phyloP scores from a whole-genome alignment of 1,284 basidiomycete genomes.

The Termitomyces sp. region DNA sequence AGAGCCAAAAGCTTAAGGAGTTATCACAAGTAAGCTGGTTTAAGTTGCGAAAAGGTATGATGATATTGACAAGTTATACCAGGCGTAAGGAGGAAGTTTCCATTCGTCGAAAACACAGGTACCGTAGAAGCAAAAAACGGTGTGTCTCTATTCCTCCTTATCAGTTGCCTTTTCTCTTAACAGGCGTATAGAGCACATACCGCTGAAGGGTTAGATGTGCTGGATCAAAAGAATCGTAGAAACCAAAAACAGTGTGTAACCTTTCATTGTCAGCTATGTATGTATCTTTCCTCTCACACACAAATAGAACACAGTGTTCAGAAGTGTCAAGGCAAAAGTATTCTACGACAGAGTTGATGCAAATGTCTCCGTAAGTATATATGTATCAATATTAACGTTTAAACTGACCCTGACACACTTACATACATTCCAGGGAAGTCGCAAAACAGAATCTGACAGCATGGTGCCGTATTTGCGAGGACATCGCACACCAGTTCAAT shows the following conservation, averaged over 20 bases:
- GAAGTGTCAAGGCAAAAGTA: no score
- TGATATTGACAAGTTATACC: background rate
- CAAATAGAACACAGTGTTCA: no score
- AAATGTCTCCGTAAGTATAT: background rate
- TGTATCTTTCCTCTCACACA: no score
- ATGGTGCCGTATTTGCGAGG: background rate
- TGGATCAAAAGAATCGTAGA: no score
- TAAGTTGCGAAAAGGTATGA: background rate
- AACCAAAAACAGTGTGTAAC: background rate
- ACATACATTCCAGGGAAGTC: background rate
- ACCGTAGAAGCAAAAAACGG: background rate
- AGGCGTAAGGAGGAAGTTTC: background rate
- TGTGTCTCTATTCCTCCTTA: no score
- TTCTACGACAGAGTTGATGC: no score
- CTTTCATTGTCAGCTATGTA: no score
- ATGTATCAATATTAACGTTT: background rate
- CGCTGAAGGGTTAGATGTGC: no score
- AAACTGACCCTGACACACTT: background rate
- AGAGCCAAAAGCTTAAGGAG: background rate
- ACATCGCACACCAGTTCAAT: background rate
- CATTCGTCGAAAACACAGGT: background rate
- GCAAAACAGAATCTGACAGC: background rate
- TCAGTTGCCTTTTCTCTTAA: no score
- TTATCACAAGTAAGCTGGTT: background rate
- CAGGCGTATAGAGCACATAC: no score